Evolutionary conservation across 805 yeast species (phyloP), one percentile per base, ranked within the genome.

Genomic region (Isabelozyma gotoi): DNA sequence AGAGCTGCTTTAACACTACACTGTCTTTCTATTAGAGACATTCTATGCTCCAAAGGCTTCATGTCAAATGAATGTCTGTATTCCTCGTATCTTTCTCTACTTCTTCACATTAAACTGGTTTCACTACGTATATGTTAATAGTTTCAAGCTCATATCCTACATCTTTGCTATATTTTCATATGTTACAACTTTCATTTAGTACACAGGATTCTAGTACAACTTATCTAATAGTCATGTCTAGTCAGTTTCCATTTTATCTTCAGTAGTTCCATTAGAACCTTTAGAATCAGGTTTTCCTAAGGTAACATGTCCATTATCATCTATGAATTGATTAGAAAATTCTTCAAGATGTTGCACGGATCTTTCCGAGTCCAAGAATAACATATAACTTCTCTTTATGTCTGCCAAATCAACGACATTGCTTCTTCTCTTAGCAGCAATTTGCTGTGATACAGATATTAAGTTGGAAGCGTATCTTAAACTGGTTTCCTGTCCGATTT

Each of bases 401-500:
- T 94, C 99, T 32, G 74, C 78, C 40, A 88, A 77, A 48, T 85
- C 96, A 38, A 90, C 91, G 19, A 68, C 62, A 38, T 72, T 69
- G 39, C 82, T 73, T 68, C 95, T 85, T 62, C 96, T 82, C 68
- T 88, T 89, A 46, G 79, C 69, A 4, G 97, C 86, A 49, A 92
- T 78, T 62, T 89, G 91, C 60, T 88, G 88, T 7, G 97, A 80
- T 7, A 95, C 97, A 11, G 96, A 78, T 46, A 94, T 85, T 65
- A 94, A 78, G 67, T 94, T 95, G 38, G 96, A 75, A 18, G 96
- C 94, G 63, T 94, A 94, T 59, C 99, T 82, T 56, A 94, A 77
- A 62, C 95, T 84, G 5, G 98, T 88, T 62, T 87, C 96, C 50
- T 80, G 76, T 12, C 96, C 97, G 49, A 91, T 88, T 61, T 89